phyloP scores from a whole-genome alignment of 78 protist species.

The Chrysochromulina parva region DNA sequence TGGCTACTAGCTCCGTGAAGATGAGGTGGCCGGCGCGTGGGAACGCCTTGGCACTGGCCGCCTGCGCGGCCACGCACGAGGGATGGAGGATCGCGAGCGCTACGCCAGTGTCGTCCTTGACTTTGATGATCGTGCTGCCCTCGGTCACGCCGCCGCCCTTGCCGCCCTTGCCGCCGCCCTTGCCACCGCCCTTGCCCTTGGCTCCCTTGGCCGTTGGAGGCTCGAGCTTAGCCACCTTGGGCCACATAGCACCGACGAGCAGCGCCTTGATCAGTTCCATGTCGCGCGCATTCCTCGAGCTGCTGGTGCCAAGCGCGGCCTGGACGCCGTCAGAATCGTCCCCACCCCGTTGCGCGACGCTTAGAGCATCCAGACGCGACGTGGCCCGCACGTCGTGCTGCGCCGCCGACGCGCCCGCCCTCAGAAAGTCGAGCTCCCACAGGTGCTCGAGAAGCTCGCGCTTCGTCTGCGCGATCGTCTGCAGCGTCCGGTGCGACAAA shows the following conservation, averaged over 20 bases:
- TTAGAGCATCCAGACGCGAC: too few species aligned
- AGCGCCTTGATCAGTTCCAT: slow-evolving; percentile 45
- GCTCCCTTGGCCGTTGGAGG: neutral
- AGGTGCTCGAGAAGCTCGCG: slow-evolving; percentile 45
- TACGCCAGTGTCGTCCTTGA: neutral
- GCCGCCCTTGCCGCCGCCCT: neutral
- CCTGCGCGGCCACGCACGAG: neutral
- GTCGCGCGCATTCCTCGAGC: neutral
- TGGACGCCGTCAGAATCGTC: too few species aligned
- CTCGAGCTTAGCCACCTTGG: slow-evolving; percentile 42
- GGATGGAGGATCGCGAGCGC: slow-evolving; percentile 52
- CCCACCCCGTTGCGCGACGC: too few species aligned
- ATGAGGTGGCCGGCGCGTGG: neutral
- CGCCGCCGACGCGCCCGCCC: too few species aligned
- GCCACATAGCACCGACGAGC: slow-evolving; percentile 65
- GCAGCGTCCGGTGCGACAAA: neutral
- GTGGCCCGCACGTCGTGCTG: too few species aligned
- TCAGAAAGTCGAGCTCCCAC: slow-evolving; percentile 29
- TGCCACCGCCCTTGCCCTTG: too few species aligned
- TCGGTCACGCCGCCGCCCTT: neutral
- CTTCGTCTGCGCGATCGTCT: slow-evolving; percentile 60
- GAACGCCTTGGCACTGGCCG: neutral
- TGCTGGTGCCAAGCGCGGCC: too few species aligned
- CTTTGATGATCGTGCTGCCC: slow-evolving; percentile 12
- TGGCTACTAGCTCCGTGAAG: slow-evolving; percentile 42